Evolutionary conservation across 306 rosid species (phyloP), one percentile per base, ranked within the genome.

Genomic region (Carpinus viminea): DNA sequence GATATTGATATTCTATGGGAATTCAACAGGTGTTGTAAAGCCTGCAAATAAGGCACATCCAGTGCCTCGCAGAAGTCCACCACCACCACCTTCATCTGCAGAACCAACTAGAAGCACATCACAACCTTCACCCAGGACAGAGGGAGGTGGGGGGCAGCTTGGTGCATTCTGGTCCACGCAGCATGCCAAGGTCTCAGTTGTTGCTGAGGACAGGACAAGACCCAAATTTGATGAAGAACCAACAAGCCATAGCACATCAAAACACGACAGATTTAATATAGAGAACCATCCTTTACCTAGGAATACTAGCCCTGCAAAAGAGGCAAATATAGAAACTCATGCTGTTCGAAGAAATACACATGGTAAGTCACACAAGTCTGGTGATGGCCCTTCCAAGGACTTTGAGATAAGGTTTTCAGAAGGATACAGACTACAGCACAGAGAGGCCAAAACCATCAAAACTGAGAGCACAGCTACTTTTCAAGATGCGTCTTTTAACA

Each of bases 141-240:
- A 87, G 75, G 91, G 87, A 74, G 85, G 74, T 81, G 94, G 81
- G 70, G 96, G 90, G 59, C 83, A 78, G 76, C 87, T 92, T 81
- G 98, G 98, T 72, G 97, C 93, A 47, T 95, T 93, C 88, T 92
- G 99, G 99, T 91, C 96, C 74, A 86, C 93, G 52, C 83, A 83
- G 84, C 98, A 95, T 80, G 98, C 93, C 47, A 85, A 83, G 74
- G 88, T 86, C 34, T 79, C 91, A 20, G 64, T 68, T 70, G 78
- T 70, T 38, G 56, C 78, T 15, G 90, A 86, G 81, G 94, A 85
- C 62, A 78, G 85, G 84, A 81, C 81, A 34, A 80, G 74, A 60
- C 87, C 91, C 28, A 52, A 83, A 79, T 91, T 87, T 82, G 98
- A 93, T 73, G 96, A 90, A 74, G 98, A 92, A 70, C 83, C 90